These are phyloP conservation scores for Fusarium metavorans DNA, from an alignment of 2,329 filamentous ascomycete genomes.

Conservation along the genomic window DNA sequence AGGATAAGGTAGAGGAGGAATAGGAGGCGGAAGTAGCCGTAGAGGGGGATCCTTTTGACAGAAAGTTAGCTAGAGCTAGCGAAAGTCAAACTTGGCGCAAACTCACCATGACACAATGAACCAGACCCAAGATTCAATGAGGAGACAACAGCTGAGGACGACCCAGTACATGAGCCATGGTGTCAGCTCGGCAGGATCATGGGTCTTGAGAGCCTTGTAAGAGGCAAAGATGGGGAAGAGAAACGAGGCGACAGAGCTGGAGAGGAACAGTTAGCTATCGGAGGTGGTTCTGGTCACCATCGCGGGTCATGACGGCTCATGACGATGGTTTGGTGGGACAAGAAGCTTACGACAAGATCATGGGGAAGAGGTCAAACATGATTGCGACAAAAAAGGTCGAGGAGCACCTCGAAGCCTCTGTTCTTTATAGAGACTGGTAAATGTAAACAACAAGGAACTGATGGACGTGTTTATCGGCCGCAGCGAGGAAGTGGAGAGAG, in stretches of 20 bases:
- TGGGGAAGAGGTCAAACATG: slow-evolving; percentile 85
- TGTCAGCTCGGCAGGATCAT: slow-evolving; percentile 87
- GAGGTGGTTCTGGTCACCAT: slow-evolving; percentile 1
- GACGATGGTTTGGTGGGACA: slow-evolving; percentile 25
- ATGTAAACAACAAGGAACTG: not conserved
- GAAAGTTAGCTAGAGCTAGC: not conserved
- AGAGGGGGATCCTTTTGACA: slow-evolving; percentile 83
- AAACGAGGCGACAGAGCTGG: slow-evolving; percentile 86
- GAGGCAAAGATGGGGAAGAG: slow-evolving; percentile 97
- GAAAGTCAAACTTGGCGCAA: not conserved
- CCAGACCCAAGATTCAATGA: slow-evolving; percentile 87
- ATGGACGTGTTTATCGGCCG: not conserved
- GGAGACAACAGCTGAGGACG: slow-evolving; percentile 82
- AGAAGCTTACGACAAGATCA: slow-evolving; percentile 78
- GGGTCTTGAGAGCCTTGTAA: slow-evolving; percentile 96
- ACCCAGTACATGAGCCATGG: slow-evolving; percentile 99
- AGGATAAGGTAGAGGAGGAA: slow-evolving; percentile 95
- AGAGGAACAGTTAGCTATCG: slow-evolving; percentile 17
- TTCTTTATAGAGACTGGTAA: not conserved
- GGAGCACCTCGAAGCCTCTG: slow-evolving; percentile 11
- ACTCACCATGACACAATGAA: slow-evolving; percentile 82
- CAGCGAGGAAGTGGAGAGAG: not conserved
- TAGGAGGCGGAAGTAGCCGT: slow-evolving; percentile 87
- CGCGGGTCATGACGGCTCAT: slow-evolving; percentile 35
- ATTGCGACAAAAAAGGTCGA: slow-evolving; percentile 39